Conservation (phyloP, 2,329 filamentous ascomycete species). For the Rhytidhysteron rufulum region DNA sequence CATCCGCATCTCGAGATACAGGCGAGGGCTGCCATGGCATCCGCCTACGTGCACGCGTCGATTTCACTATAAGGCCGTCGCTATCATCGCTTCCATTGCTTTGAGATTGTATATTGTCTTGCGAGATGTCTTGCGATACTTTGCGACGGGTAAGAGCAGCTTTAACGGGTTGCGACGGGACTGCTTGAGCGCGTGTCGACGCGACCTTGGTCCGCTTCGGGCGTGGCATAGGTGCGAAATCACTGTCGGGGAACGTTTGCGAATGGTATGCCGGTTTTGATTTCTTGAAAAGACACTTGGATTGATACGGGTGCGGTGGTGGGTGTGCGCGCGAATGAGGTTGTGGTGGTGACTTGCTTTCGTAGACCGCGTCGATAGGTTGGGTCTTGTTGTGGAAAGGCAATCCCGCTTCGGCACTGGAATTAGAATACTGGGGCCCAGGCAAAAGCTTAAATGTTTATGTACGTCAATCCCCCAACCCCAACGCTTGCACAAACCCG, state of each 20-base stretch:
- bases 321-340: neutral
- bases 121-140: slow-evolving; percentile 13
- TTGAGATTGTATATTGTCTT: slow-evolving; percentile 13
- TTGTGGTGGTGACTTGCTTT: neutral
- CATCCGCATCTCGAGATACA: slow-evolving; percentile 17
- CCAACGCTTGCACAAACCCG: no score
- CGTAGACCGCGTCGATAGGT: neutral
- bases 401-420: no score
- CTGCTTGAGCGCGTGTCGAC: slow-evolving; percentile 29
- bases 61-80: slow-evolving; percentile 31
- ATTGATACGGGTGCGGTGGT: neutral
- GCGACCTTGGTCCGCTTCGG: slow-evolving; percentile 34
- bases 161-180: slow-evolving; percentile 11
- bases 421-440: no score
- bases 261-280: neutral
- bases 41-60: slow-evolving; percentile 17
- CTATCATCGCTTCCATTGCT: slow-evolving; percentile 34
- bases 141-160: slow-evolving; percentile 16
- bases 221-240: slow-evolving; percentile 28
- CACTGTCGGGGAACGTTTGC: neutral
- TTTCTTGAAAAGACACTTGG: neutral
- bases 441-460: no score
- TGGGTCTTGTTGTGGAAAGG: no score
- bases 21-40: slow-evolving; percentile 18
- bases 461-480: no score